These are phyloP conservation scores for Penstemon davidsonii DNA, from an alignment of 257 asterid genomes.

Conservation along the genomic window DNA sequence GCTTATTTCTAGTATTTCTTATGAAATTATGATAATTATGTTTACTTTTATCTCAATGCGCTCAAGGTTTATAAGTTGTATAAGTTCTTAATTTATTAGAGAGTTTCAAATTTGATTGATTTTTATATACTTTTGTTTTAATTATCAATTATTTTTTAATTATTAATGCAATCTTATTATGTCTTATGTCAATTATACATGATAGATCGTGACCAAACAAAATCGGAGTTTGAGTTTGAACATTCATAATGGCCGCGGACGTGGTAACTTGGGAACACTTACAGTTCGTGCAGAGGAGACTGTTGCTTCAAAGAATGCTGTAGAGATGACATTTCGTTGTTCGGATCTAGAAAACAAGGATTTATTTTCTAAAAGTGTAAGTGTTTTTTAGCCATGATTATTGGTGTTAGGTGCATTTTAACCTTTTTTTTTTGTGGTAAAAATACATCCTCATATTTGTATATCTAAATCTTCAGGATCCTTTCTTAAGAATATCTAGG, in stretches of 20 bases:
- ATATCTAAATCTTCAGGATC: conserved; percentile 52
- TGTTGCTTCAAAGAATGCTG: conserved; percentile 59
- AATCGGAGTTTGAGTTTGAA: conserved; percentile 49
- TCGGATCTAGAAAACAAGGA: conserved; percentile 68
- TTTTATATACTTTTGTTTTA: background rate
- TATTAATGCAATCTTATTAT: background rate
- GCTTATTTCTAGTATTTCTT: conserved; percentile 20
- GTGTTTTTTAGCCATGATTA: conserved; percentile 21
- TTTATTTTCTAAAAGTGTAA: conserved; percentile 66
- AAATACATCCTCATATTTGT: conserved; percentile 10
- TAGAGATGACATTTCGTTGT: conserved; percentile 60
- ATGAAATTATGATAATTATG: conserved; percentile 2
- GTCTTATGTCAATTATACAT: conserved; percentile 22
- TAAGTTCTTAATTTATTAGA: background rate
- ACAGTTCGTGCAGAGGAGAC: conserved; percentile 71
- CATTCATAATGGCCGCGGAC: conserved; percentile 46
- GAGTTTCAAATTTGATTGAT: background rate
- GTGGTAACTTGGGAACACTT: conserved; percentile 56
- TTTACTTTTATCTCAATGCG: background rate
- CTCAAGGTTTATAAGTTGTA: background rate
- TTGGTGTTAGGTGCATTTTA: background rate
- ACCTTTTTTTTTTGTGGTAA: background rate
- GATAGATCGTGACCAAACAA: conserved; percentile 62
- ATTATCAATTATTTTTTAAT: background rate
- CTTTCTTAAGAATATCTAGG: conserved; percentile 79